phyloP scores from a whole-genome alignment of 139 green algal genomes.

The Eudorina sp. region DNA sequence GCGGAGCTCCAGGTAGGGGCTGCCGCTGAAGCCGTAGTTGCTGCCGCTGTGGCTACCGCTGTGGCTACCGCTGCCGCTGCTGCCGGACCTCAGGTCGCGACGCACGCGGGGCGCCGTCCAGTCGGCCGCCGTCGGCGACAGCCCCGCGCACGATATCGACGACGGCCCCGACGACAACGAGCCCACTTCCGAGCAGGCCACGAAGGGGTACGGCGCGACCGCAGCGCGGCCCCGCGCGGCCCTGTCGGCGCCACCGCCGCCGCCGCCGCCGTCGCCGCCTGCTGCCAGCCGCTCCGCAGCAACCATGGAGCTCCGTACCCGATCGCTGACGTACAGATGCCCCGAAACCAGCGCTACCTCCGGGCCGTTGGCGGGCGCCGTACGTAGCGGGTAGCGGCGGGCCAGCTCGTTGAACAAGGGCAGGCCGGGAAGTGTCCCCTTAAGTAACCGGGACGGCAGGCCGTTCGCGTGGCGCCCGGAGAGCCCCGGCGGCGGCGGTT shows the following conservation, averaged over 20 bases:
- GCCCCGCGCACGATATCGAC: too few species aligned
- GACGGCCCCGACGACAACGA: too few species aligned
- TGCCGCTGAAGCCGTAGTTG: neutral
- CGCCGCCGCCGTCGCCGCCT: too few species aligned
- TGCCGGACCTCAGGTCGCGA: too few species aligned
- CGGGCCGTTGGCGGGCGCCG: neutral
- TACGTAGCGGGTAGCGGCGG: slow-evolving; percentile 8
- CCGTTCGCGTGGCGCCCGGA: slow-evolving; percentile 32
- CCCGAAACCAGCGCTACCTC: neutral
- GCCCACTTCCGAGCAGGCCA: too few species aligned
- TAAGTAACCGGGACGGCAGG: neutral
- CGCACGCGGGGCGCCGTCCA: too few species aligned
- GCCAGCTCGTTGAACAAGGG: slow-evolving; percentile 25
- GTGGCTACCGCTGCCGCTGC: neutral
- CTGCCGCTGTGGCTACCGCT: too few species aligned
- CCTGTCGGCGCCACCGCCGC: too few species aligned
- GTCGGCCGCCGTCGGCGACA: too few species aligned
- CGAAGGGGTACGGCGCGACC: too few species aligned
- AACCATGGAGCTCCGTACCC: neutral
- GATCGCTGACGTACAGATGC: slow-evolving; percentile 8
- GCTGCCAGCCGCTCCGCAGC: neutral
- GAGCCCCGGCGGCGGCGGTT: too few species aligned
- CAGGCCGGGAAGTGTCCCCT: neutral
- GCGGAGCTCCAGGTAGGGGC: neutral
- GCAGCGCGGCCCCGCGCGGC: too few species aligned